Evolutionary conservation across 169 alveolate genomes (phyloP), one percentile per base, ranked within the genome.

Genomic region (Plasmodium chabaudi): DNA sequence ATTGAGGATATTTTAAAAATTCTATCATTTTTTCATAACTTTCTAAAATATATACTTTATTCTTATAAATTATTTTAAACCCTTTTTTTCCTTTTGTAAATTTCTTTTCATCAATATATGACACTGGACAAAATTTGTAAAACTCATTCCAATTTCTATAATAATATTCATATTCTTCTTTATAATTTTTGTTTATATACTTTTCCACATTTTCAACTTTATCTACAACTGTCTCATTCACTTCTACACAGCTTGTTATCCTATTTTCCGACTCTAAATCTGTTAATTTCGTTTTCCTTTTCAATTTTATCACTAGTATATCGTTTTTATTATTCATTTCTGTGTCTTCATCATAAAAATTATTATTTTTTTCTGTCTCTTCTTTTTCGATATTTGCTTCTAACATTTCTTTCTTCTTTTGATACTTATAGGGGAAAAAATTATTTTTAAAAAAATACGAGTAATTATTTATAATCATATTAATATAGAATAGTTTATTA

Each of bases 381-480:
- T 65, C 34, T 34, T 34, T 65, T 65, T 44, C n/a, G 27, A 12
- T 59, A 9, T 19, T 4, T 42, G 10, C 60, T 1, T 25, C 56
- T 42, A 17, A 39, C 2, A 0, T 25, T 6, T 1, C 5, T 10
- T 0, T 67, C 17, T 17, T 70, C 17, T 25, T 6, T 10, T 47
- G 17, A 59, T 65, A 82, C 19, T 67, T 56, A 59, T 39, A 65
- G 5, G 90, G 90, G 19, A 82, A 82, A 19, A 65, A 82, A 19
- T 82, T 82, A 82, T 82, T 82, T 47, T 82, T 82, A 5, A 82
- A 27, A 82, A 67, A 70, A 70, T 82, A 82, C 42, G 82, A 82
- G 19, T 53, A 82, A 51, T 61, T 56, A 65, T 65, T 82, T 61
- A 46, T 67, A 10, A 82, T 82, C 90, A 82, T 82, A 61, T 82